Evolutionary conservation across 148 eudicot genomes (phyloP).

Genomic region (Nepenthes gracilis): DNA sequence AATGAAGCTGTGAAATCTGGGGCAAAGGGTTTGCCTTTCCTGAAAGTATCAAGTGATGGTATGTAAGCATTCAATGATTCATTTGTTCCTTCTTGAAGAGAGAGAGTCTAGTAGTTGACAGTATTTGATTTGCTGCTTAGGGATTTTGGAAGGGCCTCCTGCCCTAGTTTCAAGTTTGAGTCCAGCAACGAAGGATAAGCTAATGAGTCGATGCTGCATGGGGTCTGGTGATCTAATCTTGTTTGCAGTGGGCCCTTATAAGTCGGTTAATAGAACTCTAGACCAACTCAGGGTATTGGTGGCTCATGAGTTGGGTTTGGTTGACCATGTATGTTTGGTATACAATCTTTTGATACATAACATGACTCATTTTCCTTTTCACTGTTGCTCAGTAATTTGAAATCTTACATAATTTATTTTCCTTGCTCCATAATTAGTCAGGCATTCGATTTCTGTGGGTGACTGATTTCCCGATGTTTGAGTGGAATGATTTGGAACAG

Average conservation of each 20-base stretch:
- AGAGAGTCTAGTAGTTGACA: not conserved
- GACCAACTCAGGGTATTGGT: conserved; percentile 65
- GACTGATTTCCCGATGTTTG: conserved; percentile 97
- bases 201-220: conserved; percentile 50
- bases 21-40: conserved; percentile 92
- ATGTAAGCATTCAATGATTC: conserved; percentile 6
- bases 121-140: conserved; percentile 23
- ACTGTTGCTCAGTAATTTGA: not conserved
- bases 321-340: conserved; percentile 60
- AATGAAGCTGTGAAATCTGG: conserved; percentile 84
- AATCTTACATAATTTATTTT: conserved; percentile 1
- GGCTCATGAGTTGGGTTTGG: conserved; percentile 65
- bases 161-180: conserved; percentile 64
- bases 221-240: conserved; percentile 68
- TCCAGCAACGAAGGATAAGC: conserved; percentile 30
- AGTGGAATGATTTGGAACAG: conserved; percentile 84
- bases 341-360: conserved; percentile 2
- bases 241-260: conserved; percentile 71
- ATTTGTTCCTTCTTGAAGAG: not conserved
- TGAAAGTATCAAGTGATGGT: conserved; percentile 78
- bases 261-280: conserved; percentile 69
- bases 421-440: conserved; percentile 26
- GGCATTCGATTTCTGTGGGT: conserved; percentile 90
- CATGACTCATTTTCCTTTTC: not conserved
- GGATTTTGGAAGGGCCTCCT: conserved; percentile 73